These are phyloP conservation scores for Suillus placidus DNA, from an alignment of 768 basidiomycete species.

Conservation along the genomic window DNA sequence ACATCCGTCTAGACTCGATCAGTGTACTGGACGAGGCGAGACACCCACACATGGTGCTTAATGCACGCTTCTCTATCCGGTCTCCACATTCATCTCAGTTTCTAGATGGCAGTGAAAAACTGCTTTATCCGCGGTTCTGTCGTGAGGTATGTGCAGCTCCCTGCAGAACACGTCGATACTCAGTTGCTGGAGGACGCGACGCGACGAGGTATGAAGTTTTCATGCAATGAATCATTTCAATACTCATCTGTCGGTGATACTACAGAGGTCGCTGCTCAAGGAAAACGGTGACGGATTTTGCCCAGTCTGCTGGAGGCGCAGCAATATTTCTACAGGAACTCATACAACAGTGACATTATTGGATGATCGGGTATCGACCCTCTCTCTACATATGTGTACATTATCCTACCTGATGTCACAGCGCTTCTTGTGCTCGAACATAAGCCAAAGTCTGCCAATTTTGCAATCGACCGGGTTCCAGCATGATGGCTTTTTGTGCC, in stretches of 20 bases:
- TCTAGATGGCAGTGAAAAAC: conserved; percentile 97
- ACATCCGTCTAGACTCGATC: conserved; percentile 95
- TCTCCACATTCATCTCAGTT: conserved; percentile 5
- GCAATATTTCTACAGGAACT: not conserved
- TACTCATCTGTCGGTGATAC: not conserved
- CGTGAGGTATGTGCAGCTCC: conserved; percentile 95
- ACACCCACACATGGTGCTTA: conserved; percentile 92
- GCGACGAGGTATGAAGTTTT: conserved; percentile 68
- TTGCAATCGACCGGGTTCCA: conserved; percentile 46
- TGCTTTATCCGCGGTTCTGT: conserved; percentile 99
- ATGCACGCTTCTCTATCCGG: not conserved
- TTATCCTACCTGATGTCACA: conserved; percentile 18
- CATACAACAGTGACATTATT: not conserved
- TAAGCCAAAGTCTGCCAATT: conserved; percentile 67
- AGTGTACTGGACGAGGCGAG: conserved; percentile 88
- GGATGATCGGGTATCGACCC: not conserved
- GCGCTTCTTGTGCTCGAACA: conserved; percentile 39
- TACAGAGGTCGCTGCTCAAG: conserved; percentile 45
- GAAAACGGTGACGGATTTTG: conserved; percentile 36
- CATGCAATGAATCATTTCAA: conserved; percentile 10
- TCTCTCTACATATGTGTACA: conserved; percentile 4
- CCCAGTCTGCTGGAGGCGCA: not conserved
- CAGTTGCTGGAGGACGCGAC: conserved; percentile 96
- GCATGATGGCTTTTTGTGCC: conserved; percentile 66
- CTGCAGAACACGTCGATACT: conserved; percentile 91